These are phyloP conservation scores for Cystofilobasidium bisporidii DNA, from an alignment of 768 basidiomycete species.

Conservation along the genomic window DNA sequence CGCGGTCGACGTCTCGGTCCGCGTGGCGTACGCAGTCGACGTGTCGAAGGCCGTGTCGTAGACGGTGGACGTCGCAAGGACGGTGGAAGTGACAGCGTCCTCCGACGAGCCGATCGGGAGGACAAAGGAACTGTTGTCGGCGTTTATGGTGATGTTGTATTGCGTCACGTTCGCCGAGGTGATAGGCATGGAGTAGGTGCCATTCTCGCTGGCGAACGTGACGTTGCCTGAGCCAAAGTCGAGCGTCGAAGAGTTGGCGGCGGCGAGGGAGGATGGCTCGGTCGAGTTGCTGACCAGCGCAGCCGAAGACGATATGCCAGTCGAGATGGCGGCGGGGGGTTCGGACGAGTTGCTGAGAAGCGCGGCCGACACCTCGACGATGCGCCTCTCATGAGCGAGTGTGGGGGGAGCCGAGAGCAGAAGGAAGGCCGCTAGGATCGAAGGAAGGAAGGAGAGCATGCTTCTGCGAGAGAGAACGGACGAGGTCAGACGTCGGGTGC, in stretches of 20 bases:
- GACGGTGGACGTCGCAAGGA: background rate
- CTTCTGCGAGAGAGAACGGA: too few relatives aligned
- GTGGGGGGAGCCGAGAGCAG: background rate
- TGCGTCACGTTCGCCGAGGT: background rate
- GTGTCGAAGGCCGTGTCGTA: background rate
- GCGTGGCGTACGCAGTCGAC: background rate
- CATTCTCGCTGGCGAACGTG: background rate
- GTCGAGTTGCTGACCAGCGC: too few relatives aligned
- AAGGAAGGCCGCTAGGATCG: background rate
- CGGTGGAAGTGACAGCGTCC: background rate
- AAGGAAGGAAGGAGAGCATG: background rate
- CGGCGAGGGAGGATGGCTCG: background rate
- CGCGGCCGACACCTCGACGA: background rate
- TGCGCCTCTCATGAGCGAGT: background rate
- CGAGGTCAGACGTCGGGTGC: background rate
- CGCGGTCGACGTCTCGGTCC: background rate
- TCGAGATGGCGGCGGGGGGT: background rate
- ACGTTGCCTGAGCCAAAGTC: constrained; percentile 5
- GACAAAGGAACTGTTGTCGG: background rate
- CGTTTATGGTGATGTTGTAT: background rate
- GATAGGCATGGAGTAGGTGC: background rate
- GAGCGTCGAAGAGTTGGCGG: background rate
- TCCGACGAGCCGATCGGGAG: background rate
- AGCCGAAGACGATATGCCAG: background rate
- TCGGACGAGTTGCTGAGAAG: background rate